A percentile compares a stretch with the other conserved stretches of the same genome.
These are phyloP conservation scores for Alternaria hordeiaustralica DNA, from an alignment of 2,329 filamentous ascomycete species.

Conservation along the genomic window DNA sequence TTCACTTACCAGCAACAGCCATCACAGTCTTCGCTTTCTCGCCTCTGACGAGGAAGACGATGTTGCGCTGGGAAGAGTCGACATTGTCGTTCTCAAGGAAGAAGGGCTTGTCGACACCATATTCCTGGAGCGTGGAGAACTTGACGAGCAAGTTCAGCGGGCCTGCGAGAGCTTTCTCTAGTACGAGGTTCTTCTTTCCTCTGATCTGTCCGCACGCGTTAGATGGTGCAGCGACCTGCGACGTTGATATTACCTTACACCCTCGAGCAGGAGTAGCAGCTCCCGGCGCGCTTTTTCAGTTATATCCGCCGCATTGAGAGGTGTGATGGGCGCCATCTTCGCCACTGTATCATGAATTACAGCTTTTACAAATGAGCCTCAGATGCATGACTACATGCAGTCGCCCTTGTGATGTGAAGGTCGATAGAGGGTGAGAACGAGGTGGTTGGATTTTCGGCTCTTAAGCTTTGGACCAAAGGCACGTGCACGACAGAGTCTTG, in stretches of 20 bases:
- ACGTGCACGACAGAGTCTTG: slow-evolving; percentile 24
- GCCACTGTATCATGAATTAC: slow-evolving; percentile 15
- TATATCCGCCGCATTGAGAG: slow-evolving; percentile 77
- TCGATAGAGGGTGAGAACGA: slow-evolving; percentile 2
- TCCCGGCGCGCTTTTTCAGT: slow-evolving; percentile 85
- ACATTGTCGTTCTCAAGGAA: slow-evolving; percentile 95
- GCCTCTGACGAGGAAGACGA: slow-evolving; percentile 90
- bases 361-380: slow-evolving; percentile 3
- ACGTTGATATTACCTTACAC: slow-evolving; percentile 71
- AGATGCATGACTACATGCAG: slow-evolving; percentile 14
- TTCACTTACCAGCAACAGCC: slow-evolving; percentile 78
- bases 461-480: slow-evolving; percentile 16
- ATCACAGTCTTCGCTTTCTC: slow-evolving; percentile 86
- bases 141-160: slow-evolving; percentile 92
- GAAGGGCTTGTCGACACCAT: slow-evolving; percentile 97
- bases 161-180: slow-evolving; percentile 88
- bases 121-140: slow-evolving; percentile 93
- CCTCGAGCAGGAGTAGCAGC: slow-evolving; percentile 88
- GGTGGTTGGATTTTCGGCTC: slow-evolving; percentile 4
- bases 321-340: slow-evolving; percentile 70
- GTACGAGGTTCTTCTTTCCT: slow-evolving; percentile 97
- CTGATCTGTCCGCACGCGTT: slow-evolving; percentile 70
- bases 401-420: slow-evolving; percentile 11
- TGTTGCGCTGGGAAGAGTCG: slow-evolving; percentile 91
- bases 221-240: slow-evolving; percentile 39